These are phyloP conservation scores for Microstroma glucosiphilum DNA, from an alignment of 1,284 basidiomycete genomes.

Conservation along the genomic window DNA sequence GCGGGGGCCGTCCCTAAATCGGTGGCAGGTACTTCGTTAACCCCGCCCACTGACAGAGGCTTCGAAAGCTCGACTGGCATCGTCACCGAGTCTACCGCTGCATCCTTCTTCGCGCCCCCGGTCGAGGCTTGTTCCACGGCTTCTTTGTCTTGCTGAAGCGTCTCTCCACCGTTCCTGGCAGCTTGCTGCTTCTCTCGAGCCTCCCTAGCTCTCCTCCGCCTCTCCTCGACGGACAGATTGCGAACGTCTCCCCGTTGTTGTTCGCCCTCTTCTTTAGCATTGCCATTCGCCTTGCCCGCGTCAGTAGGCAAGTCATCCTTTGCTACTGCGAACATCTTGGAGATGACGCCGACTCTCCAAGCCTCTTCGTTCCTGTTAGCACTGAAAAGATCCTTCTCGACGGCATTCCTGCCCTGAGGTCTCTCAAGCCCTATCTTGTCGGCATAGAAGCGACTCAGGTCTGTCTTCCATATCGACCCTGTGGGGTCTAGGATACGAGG, in stretches of 20 bases:
- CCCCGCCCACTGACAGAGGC: neutral
- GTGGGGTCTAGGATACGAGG: slow-evolving; percentile 85
- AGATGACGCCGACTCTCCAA: slow-evolving; percentile 62
- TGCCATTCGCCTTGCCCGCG: slow-evolving; percentile 53
- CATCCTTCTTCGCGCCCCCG: neutral
- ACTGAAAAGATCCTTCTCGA: slow-evolving; percentile 73
- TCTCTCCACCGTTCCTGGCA: neutral
- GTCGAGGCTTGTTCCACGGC: neutral
- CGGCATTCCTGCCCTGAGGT: slow-evolving; percentile 56
- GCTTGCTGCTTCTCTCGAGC: slow-evolving; percentile 31
- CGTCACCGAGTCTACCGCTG: neutral
- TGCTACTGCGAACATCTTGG: slow-evolving; percentile 95
- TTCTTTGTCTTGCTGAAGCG: neutral
- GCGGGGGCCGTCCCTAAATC: neutral
- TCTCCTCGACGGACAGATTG: slow-evolving; percentile 72
- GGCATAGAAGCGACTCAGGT: slow-evolving; percentile 54
- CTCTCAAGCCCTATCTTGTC: slow-evolving; percentile 58
- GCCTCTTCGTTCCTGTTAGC: slow-evolving; percentile 12
- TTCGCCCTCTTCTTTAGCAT: neutral
- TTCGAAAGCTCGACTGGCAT: neutral
- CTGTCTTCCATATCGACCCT: slow-evolving; percentile 28
- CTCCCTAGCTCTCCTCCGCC: slow-evolving; percentile 62
- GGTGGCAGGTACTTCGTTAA: neutral
- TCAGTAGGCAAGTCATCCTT: slow-evolving; percentile 75
- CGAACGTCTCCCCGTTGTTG: slow-evolving; percentile 15